phyloP scores from a whole-genome alignment of 139 green algal genomes.

The Choricystis sp. region DNA sequence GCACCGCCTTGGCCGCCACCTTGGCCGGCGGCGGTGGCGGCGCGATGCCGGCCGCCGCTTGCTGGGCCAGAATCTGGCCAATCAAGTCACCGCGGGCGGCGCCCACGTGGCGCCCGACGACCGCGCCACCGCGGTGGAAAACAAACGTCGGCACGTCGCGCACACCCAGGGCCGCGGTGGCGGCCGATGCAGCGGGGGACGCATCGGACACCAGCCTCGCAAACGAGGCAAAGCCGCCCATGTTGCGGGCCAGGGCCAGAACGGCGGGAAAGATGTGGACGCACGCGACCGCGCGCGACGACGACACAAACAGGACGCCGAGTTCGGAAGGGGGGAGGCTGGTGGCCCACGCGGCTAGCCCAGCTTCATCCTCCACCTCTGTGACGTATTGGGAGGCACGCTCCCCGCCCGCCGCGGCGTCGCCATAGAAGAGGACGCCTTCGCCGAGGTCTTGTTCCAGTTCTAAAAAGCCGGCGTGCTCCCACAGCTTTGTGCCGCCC shows the following conservation, averaged over 20 bases:
- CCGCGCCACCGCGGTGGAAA: constrained; percentile 52
- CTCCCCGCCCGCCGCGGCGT: constrained; percentile 31
- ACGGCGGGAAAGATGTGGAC: constrained; percentile 61
- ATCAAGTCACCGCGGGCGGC: constrained; percentile 62
- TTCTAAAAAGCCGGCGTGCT: constrained; percentile 41
- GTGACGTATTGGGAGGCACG: constrained; percentile 31
- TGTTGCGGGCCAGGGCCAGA: constrained; percentile 49
- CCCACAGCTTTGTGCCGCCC: constrained; percentile 46
- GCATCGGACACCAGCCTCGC: constrained; percentile 33
- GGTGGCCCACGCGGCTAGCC: constrained; percentile 31
- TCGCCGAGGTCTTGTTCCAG: constrained; percentile 48
- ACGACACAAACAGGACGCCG: constrained; percentile 25
- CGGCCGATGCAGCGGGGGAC: not conserved
- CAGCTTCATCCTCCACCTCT: constrained; percentile 28
- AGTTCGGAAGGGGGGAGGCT: constrained; percentile 9
- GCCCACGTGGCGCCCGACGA: constrained; percentile 56
- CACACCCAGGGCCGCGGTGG: not conserved
- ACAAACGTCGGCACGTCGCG: constrained; percentile 67
- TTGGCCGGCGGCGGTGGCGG: constrained; percentile 9
- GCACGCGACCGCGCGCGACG: constrained; percentile 18
- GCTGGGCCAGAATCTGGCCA: constrained; percentile 51
- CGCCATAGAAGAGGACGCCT: constrained; percentile 49
- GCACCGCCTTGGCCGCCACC: no score
- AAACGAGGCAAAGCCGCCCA: constrained; percentile 34
- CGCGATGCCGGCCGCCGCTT: constrained; percentile 21